phyloP scores from a whole-genome alignment of 306 rosid species.

The Prunus campanulata region DNA sequence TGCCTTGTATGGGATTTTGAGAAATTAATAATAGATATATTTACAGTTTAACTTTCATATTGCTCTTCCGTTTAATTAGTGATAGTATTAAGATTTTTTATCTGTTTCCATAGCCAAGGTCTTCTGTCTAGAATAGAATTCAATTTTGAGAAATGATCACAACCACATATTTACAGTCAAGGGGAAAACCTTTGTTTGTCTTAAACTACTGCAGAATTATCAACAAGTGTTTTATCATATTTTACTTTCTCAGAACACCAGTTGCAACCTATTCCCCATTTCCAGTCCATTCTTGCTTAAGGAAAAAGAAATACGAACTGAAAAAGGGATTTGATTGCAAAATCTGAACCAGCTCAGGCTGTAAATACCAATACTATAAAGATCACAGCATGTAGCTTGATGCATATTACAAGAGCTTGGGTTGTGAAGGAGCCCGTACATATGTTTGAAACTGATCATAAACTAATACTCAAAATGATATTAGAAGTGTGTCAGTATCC shows the following conservation, averaged over 20 bases:
- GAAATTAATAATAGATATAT: not conserved
- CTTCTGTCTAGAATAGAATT: too few relatives aligned
- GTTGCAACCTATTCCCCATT: not conserved
- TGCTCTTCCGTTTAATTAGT: too few relatives aligned
- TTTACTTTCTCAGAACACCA: too few relatives aligned
- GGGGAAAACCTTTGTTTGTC: not conserved
- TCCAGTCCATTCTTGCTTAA: not conserved
- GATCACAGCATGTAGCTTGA: too few relatives aligned
- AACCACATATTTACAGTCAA: not conserved
- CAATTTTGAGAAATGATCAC: too few relatives aligned
- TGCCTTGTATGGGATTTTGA: constrained; percentile 13
- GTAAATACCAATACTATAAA: not conserved
- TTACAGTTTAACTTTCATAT: not conserved
- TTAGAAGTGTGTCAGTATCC: not conserved
- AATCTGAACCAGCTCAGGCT: not conserved
- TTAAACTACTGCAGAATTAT: not conserved
- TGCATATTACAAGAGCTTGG: not conserved
- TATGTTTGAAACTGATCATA: not conserved
- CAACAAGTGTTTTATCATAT: too few relatives aligned
- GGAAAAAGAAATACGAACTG: not conserved
- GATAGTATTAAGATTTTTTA: too few relatives aligned
- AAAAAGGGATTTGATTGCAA: not conserved
- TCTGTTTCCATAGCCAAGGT: too few relatives aligned
- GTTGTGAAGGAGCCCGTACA: constrained; percentile 2
- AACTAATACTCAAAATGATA: not conserved